Evolutionary conservation across 208 protist genomes (phyloP), one percentile per base, ranked within the genome.

Genomic region (Trypanosoma brucei): DNA sequence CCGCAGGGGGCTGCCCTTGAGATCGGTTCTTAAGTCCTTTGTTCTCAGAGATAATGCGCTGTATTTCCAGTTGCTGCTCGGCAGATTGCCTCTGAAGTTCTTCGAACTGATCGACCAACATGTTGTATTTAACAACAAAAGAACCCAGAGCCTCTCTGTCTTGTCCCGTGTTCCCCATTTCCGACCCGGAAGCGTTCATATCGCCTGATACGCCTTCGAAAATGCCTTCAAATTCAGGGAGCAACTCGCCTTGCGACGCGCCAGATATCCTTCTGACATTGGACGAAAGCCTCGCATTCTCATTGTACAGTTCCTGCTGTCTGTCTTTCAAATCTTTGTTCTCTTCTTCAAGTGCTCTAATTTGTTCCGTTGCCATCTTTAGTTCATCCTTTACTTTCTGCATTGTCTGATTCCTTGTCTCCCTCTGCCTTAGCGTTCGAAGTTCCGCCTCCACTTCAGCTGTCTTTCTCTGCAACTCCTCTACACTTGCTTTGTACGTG

Each of bases 371-470:
- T 35, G 46, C 52, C 42, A 14, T 5, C 13, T 9, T 13, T n/a
- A 63, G 59, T 35, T 55, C 36, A 7, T 34, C 4, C 45, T 54
- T 48, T 31, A 48, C 4, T 57, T 33, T 14, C 42, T 8, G 22
- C 36, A 54, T 70, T 35, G 22, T 22, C 22, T 22, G 22, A 22
- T 83, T 58, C 13, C 40, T 55, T n/a, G 34, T 64, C 33, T 76
- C 79, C 7, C 54, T 65, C 46, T 72, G 55, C 9, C 57, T 65
- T 55, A 78, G 59, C 33, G 76, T 59, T 30, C 68, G 54, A 31
- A 54, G 50, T n/a, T 8, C 30, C 30, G 7, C n/a, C 50, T 54
- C 30, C 50, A 81, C 40, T 33, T 9, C 45, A 7, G 6, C 8
- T 13, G 65, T 14, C 1, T 39, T 36, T 37, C 42, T 46, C 11